Conservation (phyloP, 345 rosid genomes). For the Leavenworthia alabamica region DNA sequence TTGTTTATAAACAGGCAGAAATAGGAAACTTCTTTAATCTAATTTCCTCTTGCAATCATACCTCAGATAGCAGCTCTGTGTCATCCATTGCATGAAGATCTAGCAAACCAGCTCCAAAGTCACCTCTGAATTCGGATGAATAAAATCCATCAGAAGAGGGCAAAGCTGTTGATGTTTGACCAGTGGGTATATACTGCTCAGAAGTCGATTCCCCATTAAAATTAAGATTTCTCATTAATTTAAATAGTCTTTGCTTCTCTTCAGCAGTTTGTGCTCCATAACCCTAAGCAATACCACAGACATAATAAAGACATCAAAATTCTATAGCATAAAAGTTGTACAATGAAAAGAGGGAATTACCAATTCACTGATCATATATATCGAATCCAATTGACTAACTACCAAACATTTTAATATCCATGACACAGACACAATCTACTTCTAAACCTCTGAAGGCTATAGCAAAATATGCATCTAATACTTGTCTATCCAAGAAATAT, state of each 20-base stretch:
- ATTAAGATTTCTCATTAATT: constrained; percentile 91
- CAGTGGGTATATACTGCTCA: constrained; percentile 62
- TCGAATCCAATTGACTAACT: background rate
- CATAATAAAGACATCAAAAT: background rate
- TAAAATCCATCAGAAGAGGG: constrained; percentile 71
- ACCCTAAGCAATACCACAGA: constrained; percentile 44
- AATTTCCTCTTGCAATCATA: constrained; percentile 27
- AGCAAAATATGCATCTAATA: background rate
- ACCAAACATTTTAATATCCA: background rate
- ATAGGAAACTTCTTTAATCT: background rate
- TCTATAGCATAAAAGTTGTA: background rate
- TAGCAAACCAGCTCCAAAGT: constrained; percentile 95
- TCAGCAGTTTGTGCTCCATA: constrained; percentile 97
- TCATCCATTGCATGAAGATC: constrained; percentile 99
- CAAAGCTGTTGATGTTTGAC: constrained; percentile 52
- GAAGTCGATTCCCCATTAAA: constrained; percentile 88
- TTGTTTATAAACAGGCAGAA: background rate
- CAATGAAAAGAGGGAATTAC: background rate
- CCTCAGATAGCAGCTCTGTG: constrained; percentile 93
- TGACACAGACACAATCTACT: background rate
- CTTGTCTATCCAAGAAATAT: background rate
- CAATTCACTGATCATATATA: background rate
- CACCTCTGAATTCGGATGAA: constrained; percentile 92
- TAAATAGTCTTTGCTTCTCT: constrained; percentile 93
- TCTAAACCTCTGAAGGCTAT: background rate